Evolutionary conservation across 495 filamentous ascomycete species (phyloP), one percentile per base, ranked within the genome.

Genomic region (Xylaria scruposa): DNA sequence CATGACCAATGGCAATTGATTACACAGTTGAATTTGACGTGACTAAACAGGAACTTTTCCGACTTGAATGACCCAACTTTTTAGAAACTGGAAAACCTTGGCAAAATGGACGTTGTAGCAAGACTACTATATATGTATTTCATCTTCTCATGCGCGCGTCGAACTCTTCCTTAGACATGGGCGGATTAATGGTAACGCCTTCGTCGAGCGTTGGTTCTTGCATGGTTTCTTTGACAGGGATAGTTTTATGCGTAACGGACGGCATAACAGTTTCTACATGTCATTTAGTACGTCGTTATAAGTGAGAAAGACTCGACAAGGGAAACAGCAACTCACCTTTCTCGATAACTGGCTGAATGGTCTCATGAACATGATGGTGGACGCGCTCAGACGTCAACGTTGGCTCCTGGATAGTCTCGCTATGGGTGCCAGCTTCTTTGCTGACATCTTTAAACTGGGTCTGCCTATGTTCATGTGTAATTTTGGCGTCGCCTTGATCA

Each of bases 291-390:
- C n/a, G 47, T 21, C 15, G 26, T 26, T 12, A 24, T 29, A 38
- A 8, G 36, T 49, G 19, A 2, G 21, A 3, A 7, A 26, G 21
- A 51, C 47, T 3, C n/a, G 7, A 51, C 47, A 51, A 51, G n/a
- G 2, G 10, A 15, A 21, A 21, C 7, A 24, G 1, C 4, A 38
- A 42, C 15, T 74, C 24, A 75, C 73, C 71, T 56, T 67, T 75
- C 51, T 75, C 71, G 60, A 75, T 44, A 1, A 75, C 72, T 1
- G 73, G 73, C 67, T 75, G 73, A 9, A 75, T 63, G n/a, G 73
- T 75, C 72, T 75, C 73, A 31, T 75, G 73, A 0, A 74, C 15
- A 38, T 75, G 73, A 46, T 75, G 70, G 42, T 75, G 67, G 10
- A 70, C 29, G 51, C 65, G 63, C 24, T 75, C 74, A 36, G 54